These are phyloP conservation scores for Fusarium sp. DNA, from an alignment of 2,329 filamentous ascomycete species.

Conservation along the genomic window DNA sequence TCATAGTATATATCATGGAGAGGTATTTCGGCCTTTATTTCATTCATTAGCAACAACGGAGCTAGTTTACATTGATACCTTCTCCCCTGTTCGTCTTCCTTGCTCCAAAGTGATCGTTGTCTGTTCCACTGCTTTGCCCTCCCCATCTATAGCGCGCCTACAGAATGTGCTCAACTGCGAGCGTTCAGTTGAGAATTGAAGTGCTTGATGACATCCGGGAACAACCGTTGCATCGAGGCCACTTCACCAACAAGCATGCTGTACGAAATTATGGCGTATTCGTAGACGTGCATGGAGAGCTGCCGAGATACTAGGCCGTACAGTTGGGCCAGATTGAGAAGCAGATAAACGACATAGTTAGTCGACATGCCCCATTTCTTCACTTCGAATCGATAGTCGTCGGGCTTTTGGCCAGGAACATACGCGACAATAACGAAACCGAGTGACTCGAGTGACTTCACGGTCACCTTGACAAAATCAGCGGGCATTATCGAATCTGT, in stretches of 20 bases:
- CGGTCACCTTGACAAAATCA: neutral
- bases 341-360: neutral
- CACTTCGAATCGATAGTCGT: neutral
- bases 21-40: neutral
- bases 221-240: neutral
- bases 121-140: neutral
- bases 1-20: too few species aligned
- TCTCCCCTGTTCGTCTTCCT: too few species aligned
- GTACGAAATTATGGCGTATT: neutral
- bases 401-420: neutral
- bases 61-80: neutral
- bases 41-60: neutral
- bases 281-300: neutral
- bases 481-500: neutral
- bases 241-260: neutral
- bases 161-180: neutral
- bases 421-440: slow-evolving; percentile 1
- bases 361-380: neutral
- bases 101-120: too few species aligned
- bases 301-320: neutral
- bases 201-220: neutral
- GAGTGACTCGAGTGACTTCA: slow-evolving; percentile 6
- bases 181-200: too few species aligned
- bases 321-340: neutral
- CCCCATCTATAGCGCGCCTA: too few species aligned